Conservation (phyloP, 1,139 yeast genomes). For the Yamadazyma diddensiae region DNA sequence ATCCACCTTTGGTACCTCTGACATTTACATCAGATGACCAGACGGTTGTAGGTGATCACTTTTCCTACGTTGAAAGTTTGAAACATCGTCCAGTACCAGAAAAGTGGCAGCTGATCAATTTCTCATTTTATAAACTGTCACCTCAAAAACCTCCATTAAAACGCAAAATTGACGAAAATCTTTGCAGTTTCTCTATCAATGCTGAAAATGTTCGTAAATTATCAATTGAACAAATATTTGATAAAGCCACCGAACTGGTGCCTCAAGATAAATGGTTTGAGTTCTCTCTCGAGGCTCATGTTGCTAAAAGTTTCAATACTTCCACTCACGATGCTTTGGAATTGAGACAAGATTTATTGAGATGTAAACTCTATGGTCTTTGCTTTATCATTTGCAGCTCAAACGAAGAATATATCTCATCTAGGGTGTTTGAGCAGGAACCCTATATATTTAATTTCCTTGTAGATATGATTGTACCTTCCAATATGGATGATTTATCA, state of each 20-base stretch:
- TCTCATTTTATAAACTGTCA: slow-evolving; percentile 47
- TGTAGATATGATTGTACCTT: slow-evolving; percentile 60
- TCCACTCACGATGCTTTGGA: slow-evolving; percentile 52
- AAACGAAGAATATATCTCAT: slow-evolving; percentile 52
- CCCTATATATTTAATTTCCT: slow-evolving; percentile 72
- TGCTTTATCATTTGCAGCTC: slow-evolving; percentile 55
- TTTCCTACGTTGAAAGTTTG: slow-evolving; percentile 53
- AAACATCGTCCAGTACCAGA: slow-evolving; percentile 48
- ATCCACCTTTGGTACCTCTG: slow-evolving; percentile 50
- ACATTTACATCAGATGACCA: slow-evolving; percentile 28
- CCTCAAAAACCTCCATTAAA: slow-evolving; percentile 3
- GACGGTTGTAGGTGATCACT: slow-evolving; percentile 42
- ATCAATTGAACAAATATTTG: slow-evolving; percentile 62
- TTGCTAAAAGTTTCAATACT: slow-evolving; percentile 71
- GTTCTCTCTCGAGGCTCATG: slow-evolving; percentile 59
- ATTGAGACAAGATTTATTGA: slow-evolving; percentile 58
- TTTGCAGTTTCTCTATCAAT: slow-evolving; percentile 42
- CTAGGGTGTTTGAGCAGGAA: slow-evolving; percentile 68
- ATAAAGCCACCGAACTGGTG: slow-evolving; percentile 53
- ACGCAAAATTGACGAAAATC: slow-evolving; percentile 31
- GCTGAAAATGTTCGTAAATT: slow-evolving; percentile 49
- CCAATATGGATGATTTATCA: slow-evolving; percentile 53
- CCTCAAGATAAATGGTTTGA: slow-evolving; percentile 66
- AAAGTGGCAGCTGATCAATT: slow-evolving; percentile 57
- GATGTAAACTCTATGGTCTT: slow-evolving; percentile 64